Conservation (phyloP, 768 basidiomycete genomes). For the Mycena sanguinolenta region DNA sequence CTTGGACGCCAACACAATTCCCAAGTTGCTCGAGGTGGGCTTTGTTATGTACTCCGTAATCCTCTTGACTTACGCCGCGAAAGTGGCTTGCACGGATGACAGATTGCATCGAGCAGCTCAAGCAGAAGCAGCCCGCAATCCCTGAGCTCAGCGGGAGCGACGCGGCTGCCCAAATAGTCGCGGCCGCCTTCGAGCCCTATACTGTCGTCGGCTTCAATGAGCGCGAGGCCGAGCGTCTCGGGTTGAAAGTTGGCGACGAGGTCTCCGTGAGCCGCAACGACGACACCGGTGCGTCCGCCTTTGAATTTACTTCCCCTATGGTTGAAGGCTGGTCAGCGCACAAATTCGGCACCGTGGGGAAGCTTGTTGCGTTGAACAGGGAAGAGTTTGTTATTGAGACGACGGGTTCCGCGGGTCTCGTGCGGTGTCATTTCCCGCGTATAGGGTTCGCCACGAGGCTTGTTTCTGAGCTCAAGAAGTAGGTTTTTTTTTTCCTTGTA, state of each 20-base stretch:
- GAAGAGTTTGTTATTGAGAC: conserved; percentile 66
- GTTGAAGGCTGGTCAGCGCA: conserved; percentile 43
- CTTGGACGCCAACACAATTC: conserved; percentile 54
- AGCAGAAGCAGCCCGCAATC: conserved; percentile 43
- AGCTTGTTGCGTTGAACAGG: conserved; percentile 61
- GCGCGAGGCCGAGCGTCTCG: conserved; percentile 57
- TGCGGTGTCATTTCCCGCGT: conserved; percentile 69
- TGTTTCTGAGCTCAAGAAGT: conserved; percentile 25
- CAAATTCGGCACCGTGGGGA: conserved; percentile 61
- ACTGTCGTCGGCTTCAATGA: conserved; percentile 60
- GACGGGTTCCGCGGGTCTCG: conserved; percentile 50
- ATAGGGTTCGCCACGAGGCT: conserved; percentile 51
- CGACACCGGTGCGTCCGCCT: too few species aligned
- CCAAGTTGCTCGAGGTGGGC: conserved; percentile 58
- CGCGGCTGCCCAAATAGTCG: conserved; percentile 58
- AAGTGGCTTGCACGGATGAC: conserved; percentile 64
- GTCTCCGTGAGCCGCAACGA: conserved; percentile 64
- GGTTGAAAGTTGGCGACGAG: conserved; percentile 51
- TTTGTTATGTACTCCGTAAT: too few species aligned
- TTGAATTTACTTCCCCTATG: background rate
- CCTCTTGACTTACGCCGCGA: too few species aligned
- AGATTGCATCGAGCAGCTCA: conserved; percentile 47
- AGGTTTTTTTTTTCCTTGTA: background rate
- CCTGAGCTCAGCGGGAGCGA: conserved; percentile 52
- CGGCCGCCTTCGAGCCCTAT: conserved; percentile 53